Conservation (phyloP, 2,329 filamentous ascomycete species). For the Akanthomyces muscarius region DNA sequence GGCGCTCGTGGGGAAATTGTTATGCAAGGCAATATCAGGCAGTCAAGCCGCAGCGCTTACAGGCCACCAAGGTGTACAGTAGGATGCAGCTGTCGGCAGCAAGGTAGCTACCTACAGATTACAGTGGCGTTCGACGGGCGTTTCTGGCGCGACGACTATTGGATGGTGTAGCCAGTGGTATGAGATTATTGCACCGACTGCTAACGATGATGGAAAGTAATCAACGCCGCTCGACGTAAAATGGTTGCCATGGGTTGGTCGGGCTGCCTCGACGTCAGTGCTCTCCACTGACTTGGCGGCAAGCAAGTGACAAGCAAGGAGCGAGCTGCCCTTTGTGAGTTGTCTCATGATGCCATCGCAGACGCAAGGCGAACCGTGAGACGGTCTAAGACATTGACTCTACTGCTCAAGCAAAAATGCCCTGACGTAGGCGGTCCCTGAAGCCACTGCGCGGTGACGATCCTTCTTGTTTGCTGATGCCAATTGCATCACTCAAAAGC, state of each 20-base stretch:
- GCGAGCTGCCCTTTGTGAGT: not conserved
- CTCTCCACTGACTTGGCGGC: too few relatives aligned
- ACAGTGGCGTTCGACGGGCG: not conserved
- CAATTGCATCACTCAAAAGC: too few relatives aligned
- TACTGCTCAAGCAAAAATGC: not conserved
- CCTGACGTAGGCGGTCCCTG: too few relatives aligned
- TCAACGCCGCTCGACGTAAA: too few relatives aligned
- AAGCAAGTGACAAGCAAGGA: too few relatives aligned
- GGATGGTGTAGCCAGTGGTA: not conserved
- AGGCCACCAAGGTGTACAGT: not conserved
- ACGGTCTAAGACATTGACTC: slow-evolving; percentile 6
- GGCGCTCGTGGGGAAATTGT: not conserved
- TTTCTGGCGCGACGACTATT: not conserved
- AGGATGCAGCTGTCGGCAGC: not conserved
- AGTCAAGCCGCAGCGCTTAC: slow-evolving; percentile 1
- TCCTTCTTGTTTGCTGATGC: too few relatives aligned
- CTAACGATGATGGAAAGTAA: too few relatives aligned
- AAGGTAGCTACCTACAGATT: not conserved
- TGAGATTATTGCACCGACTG: not conserved
- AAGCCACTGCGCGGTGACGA: too few relatives aligned
- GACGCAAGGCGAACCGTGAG: slow-evolving; percentile 2
- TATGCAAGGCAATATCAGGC: not conserved
- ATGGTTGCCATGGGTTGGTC: too few relatives aligned
- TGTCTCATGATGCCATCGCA: not conserved
- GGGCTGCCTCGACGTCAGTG: too few relatives aligned